A percentile compares a stretch with the other conserved stretches of the same genome.
These are phyloP conservation scores for Lactuca sativa DNA, from an alignment of 129 eudicot genomes.

Conservation along the genomic window DNA sequence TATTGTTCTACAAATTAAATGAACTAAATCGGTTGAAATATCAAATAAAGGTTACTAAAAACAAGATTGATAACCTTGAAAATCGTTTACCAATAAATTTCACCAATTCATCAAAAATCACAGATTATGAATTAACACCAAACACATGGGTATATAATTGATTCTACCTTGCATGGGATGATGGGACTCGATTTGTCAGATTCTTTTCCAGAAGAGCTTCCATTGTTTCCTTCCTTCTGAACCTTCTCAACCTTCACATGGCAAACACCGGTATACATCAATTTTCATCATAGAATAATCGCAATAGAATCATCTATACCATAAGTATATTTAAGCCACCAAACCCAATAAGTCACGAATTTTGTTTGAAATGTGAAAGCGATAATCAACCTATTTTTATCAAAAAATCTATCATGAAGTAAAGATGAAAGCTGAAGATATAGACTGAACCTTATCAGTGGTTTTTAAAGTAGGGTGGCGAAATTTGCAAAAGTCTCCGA, in stretches of 20 bases:
- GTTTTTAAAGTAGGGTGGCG: constrained; percentile 31
- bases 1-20: too few relatives aligned
- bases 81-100: constrained; percentile 9
- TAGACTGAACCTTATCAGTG: not conserved
- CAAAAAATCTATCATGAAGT: not conserved
- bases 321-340: not conserved
- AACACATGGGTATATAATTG: not conserved
- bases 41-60: not conserved
- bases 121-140: not conserved
- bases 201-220: not conserved
- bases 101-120: constrained; percentile 1
- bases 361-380: not conserved
- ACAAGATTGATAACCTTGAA: not conserved
- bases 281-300: not conserved
- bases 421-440: not conserved
- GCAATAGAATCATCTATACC: not conserved
- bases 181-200: not conserved
- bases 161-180: constrained; percentile 49
- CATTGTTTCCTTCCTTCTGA: constrained; percentile 15
- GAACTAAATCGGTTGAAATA: not conserved
- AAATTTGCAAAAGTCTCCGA: constrained; percentile 36
- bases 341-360: not conserved
- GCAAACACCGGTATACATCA: not conserved
- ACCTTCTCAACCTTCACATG: constrained; percentile 28
- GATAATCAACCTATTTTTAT: not conserved